A percentile compares a stretch with the other conserved stretches of the same genome.
Conservation (phyloP, 2,329 filamentous ascomycete genomes). For the Trichophaea hybrida region DNA sequence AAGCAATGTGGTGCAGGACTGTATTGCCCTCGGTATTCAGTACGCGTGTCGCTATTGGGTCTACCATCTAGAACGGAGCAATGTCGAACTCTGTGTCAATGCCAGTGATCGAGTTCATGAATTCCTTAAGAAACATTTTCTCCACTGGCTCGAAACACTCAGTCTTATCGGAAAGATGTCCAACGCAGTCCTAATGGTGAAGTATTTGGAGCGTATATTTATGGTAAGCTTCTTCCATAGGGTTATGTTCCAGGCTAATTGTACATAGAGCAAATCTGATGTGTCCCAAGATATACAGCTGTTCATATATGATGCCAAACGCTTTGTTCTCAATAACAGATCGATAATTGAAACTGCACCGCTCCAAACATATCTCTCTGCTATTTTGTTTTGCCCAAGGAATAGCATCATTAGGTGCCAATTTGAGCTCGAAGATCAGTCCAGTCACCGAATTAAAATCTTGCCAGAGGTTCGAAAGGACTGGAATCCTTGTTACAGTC, state of each 20-base stretch:
- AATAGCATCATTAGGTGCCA: neutral
- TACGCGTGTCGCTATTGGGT: no score
- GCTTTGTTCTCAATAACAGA: neutral
- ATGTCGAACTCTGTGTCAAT: neutral
- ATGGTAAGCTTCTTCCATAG: neutral
- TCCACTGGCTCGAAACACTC: conserved; percentile 23
- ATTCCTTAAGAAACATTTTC: conserved; percentile 18
- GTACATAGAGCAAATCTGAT: neutral
- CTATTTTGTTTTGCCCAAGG: neutral
- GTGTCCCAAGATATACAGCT: neutral
- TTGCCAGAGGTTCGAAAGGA: neutral
- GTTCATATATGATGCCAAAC: neutral
- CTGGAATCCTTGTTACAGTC: conserved; percentile 59
- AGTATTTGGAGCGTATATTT: neutral
- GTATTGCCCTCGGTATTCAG: conserved; percentile 20
- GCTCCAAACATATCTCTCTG: neutral
- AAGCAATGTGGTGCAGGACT: conserved; percentile 7
- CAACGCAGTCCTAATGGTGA: neutral
- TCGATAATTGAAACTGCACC: neutral
- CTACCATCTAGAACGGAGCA: conserved; percentile 19
- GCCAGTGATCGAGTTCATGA: conserved; percentile 8
- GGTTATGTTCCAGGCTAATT: neutral
- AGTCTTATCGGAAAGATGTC: conserved; percentile 12
- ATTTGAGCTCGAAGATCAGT: neutral
- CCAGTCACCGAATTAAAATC: neutral